Percentiles rank a stretch among this genome's conserved stretches.
Conservation (phyloP, 352 stramenopile species). For the Pythium aristosporum region DNA sequence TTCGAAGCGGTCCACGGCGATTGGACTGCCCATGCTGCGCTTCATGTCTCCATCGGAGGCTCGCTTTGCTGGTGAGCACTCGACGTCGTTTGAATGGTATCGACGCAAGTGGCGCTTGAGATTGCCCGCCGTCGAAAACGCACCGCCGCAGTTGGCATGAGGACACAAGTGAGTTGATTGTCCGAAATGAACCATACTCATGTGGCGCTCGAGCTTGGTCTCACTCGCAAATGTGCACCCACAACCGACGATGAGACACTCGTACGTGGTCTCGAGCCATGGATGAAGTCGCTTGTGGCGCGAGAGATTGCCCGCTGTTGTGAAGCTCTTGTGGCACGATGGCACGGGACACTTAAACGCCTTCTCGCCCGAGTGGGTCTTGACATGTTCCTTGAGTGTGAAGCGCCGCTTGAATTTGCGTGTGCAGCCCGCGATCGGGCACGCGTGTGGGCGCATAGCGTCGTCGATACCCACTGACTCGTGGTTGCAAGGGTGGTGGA, state of each 20-base stretch:
- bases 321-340: slow-evolving; percentile 66
- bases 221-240: slow-evolving; percentile 19
- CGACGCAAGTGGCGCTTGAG: slow-evolving; percentile 14
- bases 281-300: slow-evolving; percentile 61
- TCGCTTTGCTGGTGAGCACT: too few relatives aligned
- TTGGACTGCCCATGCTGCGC: too few relatives aligned
- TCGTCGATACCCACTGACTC: neutral
- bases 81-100: too few relatives aligned
- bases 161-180: slow-evolving; percentile 27
- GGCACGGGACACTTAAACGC: slow-evolving; percentile 44
- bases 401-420: slow-evolving; percentile 72
- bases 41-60: too few relatives aligned
- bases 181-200: neutral
- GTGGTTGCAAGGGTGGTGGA: too few relatives aligned
- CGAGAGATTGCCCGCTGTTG: slow-evolving; percentile 63
- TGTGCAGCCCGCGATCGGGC: slow-evolving; percentile 39
- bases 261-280: slow-evolving; percentile 24
- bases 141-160: slow-evolving; percentile 41
- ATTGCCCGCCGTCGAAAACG: slow-evolving; percentile 60
- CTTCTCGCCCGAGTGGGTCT: slow-evolving; percentile 83
- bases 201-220: slow-evolving; percentile 17
- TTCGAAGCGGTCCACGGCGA: too few relatives aligned
- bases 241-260: slow-evolving; percentile 14
- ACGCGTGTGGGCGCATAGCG: slow-evolving; percentile 32
- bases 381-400: slow-evolving; percentile 74